phyloP scores from a whole-genome alignment of 73 alveolate species.

The Paraurostyla sp. region DNA sequence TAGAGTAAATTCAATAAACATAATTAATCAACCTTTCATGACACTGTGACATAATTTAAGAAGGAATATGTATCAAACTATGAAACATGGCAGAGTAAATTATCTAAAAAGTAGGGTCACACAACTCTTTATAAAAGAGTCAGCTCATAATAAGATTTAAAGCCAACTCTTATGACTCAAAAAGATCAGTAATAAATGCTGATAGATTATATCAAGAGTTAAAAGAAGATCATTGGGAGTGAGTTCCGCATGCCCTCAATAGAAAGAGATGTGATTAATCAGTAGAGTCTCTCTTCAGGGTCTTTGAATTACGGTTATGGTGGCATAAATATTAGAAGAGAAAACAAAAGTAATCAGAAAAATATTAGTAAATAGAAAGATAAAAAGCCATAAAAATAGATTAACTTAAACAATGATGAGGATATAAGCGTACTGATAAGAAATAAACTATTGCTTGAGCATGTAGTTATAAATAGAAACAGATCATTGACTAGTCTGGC shows the following conservation, averaged over 20 bases:
- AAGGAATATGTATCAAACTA: slow-evolving; percentile 12
- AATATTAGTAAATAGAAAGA: background rate
- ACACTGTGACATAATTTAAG: background rate
- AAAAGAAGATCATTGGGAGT: background rate
- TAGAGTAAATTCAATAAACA: background rate
- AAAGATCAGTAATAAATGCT: background rate
- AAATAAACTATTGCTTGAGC: slow-evolving; percentile 28
- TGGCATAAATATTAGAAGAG: slow-evolving; percentile 8
- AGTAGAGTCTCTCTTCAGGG: background rate
- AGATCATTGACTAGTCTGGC: background rate
- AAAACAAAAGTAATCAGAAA: background rate
- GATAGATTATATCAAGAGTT: background rate
- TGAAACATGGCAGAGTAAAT: slow-evolving; percentile 12
- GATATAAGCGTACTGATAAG: background rate
- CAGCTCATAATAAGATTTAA: background rate
- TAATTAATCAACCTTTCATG: background rate
- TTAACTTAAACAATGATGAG: no score
- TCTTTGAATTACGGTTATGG: slow-evolving; percentile 12
- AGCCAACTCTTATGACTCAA: background rate
- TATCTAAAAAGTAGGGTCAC: background rate
- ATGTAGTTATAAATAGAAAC: slow-evolving; percentile 18
- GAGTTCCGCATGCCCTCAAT: slow-evolving; percentile 30
- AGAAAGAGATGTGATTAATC: background rate
- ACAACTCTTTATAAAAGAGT: background rate
- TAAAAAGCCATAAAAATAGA: no score